Evolutionary conservation across 768 basidiomycete genomes (phyloP).

Genomic region (Coprinopsis marcescibilis): DNA sequence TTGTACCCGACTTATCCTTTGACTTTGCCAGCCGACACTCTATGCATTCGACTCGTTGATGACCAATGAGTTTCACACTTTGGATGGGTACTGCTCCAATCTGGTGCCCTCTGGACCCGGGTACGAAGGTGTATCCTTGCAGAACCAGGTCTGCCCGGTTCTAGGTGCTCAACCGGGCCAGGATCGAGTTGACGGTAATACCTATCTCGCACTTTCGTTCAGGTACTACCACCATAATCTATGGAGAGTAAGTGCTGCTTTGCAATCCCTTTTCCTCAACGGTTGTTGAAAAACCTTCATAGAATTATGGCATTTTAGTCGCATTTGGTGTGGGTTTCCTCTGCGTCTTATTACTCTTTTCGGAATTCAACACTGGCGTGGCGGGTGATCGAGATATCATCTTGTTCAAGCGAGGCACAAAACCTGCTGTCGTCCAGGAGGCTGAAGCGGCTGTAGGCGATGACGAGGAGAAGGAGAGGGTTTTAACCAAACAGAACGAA

Average conservation of each 20-base stretch:
- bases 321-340: conserved; percentile 64
- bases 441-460: conserved; percentile 22
- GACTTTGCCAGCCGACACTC: conserved; percentile 43
- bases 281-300: background rate
- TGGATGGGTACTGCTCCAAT: conserved; percentile 54
- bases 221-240: conserved; percentile 36
- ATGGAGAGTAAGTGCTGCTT: conserved; percentile 34
- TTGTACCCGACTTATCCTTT: background rate
- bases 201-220: conserved; percentile 44
- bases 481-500: conserved; percentile 14
- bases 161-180: conserved; percentile 62
- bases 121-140: conserved; percentile 48
- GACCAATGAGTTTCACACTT: conserved; percentile 74
- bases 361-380: conserved; percentile 44
- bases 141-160: conserved; percentile 73
- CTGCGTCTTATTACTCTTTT: conserved; percentile 48
- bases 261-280: background rate
- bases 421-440: conserved; percentile 22
- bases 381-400: conserved; percentile 35
- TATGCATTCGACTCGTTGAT: conserved; percentile 75
- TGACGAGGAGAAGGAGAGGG: conserved; percentile 30
- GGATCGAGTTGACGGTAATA: conserved; percentile 52
- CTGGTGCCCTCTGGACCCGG: conserved; percentile 59
- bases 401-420: conserved; percentile 62
- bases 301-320: conserved; percentile 67